Evolutionary conservation across 1,139 yeast species (phyloP).

Genomic region (Debaryomyces robertsiae): DNA sequence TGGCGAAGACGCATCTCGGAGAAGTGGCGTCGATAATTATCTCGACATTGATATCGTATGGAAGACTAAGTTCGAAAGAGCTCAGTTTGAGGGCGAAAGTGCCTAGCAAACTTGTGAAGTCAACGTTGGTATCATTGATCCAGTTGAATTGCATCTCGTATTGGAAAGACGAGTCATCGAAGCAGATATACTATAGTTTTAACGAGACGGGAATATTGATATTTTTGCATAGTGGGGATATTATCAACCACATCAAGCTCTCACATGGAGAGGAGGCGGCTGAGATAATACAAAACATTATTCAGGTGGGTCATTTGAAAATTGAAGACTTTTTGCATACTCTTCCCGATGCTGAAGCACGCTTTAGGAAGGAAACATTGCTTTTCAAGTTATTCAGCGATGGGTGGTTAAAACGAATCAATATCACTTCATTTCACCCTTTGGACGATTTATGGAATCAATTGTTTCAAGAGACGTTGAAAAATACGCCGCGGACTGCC

Average conservation of each 20-base stretch:
- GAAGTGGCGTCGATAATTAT: conserved; percentile 61
- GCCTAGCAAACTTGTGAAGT: conserved; percentile 49
- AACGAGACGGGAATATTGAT: conserved; percentile 66
- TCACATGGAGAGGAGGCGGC: conserved; percentile 53
- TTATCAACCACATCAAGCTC: conserved; percentile 54
- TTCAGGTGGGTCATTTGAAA: conserved; percentile 64
- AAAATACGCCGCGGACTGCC: conserved; percentile 51
- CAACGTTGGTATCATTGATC: conserved; percentile 62
- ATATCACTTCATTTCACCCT: conserved; percentile 48
- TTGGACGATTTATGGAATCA: conserved; percentile 58
- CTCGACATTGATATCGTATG: conserved; percentile 58
- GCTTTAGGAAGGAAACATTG: conserved; percentile 32
- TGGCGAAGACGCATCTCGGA: conserved; percentile 61
- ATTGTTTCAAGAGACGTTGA: conserved; percentile 54
- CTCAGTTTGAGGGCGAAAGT: conserved; percentile 44
- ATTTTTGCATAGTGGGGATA: conserved; percentile 76
- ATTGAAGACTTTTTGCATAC: conserved; percentile 58
- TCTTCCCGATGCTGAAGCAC: conserved; percentile 29
- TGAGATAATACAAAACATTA: conserved; percentile 71
- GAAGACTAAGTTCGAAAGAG: conserved; percentile 56
- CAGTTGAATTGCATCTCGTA: conserved; percentile 66
- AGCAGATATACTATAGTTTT: conserved; percentile 55
- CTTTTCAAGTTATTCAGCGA: conserved; percentile 53
- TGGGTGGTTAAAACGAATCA: conserved; percentile 54
- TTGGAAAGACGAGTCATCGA: conserved; percentile 47